phyloP scores from a whole-genome alignment of 352 stramenopile species.

The Phytophthora sansomeana region DNA sequence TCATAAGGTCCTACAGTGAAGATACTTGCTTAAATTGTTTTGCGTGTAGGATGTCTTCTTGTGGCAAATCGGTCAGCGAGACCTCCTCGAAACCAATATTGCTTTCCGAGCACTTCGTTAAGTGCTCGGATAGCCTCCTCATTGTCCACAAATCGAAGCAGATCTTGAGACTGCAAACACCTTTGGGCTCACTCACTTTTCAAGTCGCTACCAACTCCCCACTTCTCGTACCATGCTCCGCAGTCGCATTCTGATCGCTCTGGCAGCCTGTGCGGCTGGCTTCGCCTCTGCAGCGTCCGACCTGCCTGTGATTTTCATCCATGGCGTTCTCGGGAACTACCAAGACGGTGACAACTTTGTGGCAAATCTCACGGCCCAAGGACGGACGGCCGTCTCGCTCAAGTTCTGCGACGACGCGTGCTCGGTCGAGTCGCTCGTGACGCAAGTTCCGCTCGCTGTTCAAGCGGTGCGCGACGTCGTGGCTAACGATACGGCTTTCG shows the following conservation, averaged over 20 bases:
- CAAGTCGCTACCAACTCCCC: too few relatives aligned
- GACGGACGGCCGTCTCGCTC: slow-evolving; percentile 1
- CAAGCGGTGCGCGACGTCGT: background rate
- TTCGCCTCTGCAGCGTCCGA: background rate
- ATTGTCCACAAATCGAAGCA: too few relatives aligned
- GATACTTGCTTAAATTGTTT: too few relatives aligned
- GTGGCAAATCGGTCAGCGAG: too few relatives aligned
- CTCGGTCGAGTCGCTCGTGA: slow-evolving; percentile 7
- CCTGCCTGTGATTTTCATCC: slow-evolving; percentile 15
- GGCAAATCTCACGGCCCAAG: slow-evolving; percentile 9
- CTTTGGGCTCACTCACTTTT: too few relatives aligned
- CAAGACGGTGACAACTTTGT: background rate
- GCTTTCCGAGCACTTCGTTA: too few relatives aligned
- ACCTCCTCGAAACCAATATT: too few relatives aligned
- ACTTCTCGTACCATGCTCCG: slow-evolving; percentile 1
- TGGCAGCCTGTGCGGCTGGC: background rate
- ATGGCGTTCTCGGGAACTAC: background rate
- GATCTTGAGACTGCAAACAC: too few relatives aligned
- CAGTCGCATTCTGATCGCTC: background rate
- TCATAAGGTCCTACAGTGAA: too few relatives aligned
- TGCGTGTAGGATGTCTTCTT: too few relatives aligned
- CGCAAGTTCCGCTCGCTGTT: background rate
- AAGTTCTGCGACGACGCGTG: slow-evolving; percentile 4
- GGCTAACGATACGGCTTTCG: slow-evolving; percentile 2
- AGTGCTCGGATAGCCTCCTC: too few relatives aligned